Percentiles rank a stretch among this genome's conserved stretches.
These are phyloP conservation scores for Millerago galiae DNA, from an alignment of 805 yeast species.

Conservation along the genomic window DNA sequence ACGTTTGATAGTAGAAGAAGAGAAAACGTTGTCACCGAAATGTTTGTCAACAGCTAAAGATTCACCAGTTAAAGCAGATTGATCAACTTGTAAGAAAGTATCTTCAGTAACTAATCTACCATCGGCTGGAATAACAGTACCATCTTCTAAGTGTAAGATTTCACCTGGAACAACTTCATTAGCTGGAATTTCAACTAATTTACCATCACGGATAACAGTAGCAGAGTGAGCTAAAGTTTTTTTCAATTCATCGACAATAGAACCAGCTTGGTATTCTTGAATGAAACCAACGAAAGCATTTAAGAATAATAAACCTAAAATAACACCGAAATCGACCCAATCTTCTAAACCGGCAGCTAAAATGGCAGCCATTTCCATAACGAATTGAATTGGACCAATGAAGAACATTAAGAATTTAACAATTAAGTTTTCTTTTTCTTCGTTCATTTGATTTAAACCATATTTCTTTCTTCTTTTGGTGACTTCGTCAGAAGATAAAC, in stretches of 20 bases:
- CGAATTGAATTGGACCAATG: conserved; percentile 95
- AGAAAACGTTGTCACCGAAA: conserved; percentile 80
- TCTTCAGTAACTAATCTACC: conserved; percentile 86
- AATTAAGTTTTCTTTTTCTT: conserved; percentile 74
- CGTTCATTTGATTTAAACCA: conserved; percentile 88
- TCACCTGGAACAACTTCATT: conserved; percentile 94
- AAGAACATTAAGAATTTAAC: conserved; percentile 81
- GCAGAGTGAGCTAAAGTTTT: conserved; percentile 92
- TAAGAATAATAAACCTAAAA: conserved; percentile 76
- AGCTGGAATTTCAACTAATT: conserved; percentile 67
- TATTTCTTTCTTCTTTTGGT: conserved; percentile 79
- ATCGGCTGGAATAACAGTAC: conserved; percentile 89
- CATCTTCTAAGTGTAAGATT: conserved; percentile 86
- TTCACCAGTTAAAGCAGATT: conserved; percentile 97
- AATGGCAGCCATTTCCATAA: conserved; percentile 94
- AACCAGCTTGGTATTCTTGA: conserved; percentile 97
- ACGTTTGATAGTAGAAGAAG: conserved; percentile 91
- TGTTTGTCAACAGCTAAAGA: conserved; percentile 92
- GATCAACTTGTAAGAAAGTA: conserved; percentile 85
- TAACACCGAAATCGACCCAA: conserved; percentile 99
- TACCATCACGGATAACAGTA: conserved; percentile 77
- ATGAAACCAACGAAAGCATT: conserved; percentile 94
- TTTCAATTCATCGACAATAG: conserved; percentile 93
- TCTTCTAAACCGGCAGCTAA: conserved; percentile 95
- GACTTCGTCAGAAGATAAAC: conserved; percentile 77